Base-by-base conservation (phyloP, 352 stramenopile genomes). In the Phytophthora capsici region DNA sequence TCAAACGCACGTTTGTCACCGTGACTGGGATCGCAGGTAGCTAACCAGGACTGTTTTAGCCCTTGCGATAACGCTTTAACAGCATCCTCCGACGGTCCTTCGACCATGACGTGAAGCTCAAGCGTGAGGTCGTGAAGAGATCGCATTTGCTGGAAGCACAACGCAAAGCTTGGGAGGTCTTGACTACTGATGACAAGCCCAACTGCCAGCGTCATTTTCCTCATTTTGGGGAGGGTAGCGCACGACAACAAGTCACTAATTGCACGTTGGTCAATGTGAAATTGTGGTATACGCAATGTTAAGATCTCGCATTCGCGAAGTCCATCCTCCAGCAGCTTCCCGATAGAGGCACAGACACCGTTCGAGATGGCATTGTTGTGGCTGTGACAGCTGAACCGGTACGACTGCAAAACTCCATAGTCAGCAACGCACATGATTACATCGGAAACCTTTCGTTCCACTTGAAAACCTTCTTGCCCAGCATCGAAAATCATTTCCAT, bases 291-390 rank as follows among this genome's bases (percentile, higher is more conserved):
- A 4, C 61, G 54, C 43, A 91, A 71, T 14, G 74, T 60, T 26
- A 88, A 73, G 34, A 56, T 26, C 25, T 86, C 65, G 36, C 82
- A 91, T 8, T 80, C 72, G 14, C 45, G 41, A 13, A 89, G 60
- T 20, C 82, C 82, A n/a, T 66, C 45, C 1, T 66, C 56, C n/a
- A 89, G 20, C 34, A 91, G 67, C 9, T 68, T 71, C 20, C 55
- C 63, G 20, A 73, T n/a, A 45, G 65, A 62, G 26, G 46, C 38
- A 32, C 37, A 45, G 16, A 89, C 28, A 16, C 32, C 19, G n/a
- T 62, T 36, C 13, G 53, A 57, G 13, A 62, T 67, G 6, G 36
- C 46, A 17, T 17, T 45, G 41, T 40, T 47, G 23, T 26, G 57
- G 26, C 7, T 40, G 17, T 58, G 46, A 32, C 37, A 55, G 14